phyloP scores from a whole-genome alignment of 2,329 filamentous ascomycete genomes.

The Diatrype stigma region DNA sequence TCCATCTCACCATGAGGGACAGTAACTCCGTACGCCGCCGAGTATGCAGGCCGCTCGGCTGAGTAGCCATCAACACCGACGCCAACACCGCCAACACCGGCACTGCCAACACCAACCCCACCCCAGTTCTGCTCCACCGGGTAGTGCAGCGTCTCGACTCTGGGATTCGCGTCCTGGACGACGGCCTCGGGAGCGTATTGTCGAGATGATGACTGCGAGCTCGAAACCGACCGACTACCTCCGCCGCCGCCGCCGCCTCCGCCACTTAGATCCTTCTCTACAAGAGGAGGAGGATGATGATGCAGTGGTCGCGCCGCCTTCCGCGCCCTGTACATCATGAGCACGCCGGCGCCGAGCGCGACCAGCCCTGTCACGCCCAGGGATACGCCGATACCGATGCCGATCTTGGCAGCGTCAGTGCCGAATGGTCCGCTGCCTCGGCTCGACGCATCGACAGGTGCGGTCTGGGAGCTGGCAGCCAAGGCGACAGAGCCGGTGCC shows the following conservation, averaged over 20 bases:
- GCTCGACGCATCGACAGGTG: not conserved
- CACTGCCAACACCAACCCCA: too few relatives aligned
- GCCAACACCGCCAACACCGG: too few relatives aligned
- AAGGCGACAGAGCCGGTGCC: constrained; percentile 8
- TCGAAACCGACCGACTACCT: constrained; percentile 5
- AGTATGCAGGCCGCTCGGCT: constrained; percentile 3
- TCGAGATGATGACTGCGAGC: constrained; percentile 6
- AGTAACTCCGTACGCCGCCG: constrained; percentile 5
- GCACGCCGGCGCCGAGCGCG: constrained; percentile 12
- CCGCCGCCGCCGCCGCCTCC: constrained; percentile 11
- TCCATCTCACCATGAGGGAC: constrained; percentile 17
- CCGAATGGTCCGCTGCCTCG: not conserved
- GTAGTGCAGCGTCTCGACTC: constrained; percentile 7
- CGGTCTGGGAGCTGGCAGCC: not conserved
- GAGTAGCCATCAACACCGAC: too few relatives aligned
- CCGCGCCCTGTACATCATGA: constrained; percentile 14
- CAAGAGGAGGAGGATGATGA: constrained; percentile 1
- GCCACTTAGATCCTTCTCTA: constrained; percentile 3
- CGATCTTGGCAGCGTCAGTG: constrained; percentile 6
- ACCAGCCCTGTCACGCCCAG: constrained; percentile 15
- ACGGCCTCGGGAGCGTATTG: constrained; percentile 5
- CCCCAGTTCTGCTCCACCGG: constrained; percentile 8
- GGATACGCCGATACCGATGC: constrained; percentile 15
- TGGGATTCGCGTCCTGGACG: constrained; percentile 5
- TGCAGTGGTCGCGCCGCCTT: constrained; percentile 5